phyloP scores from a whole-genome alignment of 1,284 basidiomycete species.

The Naganishia sp. region DNA sequence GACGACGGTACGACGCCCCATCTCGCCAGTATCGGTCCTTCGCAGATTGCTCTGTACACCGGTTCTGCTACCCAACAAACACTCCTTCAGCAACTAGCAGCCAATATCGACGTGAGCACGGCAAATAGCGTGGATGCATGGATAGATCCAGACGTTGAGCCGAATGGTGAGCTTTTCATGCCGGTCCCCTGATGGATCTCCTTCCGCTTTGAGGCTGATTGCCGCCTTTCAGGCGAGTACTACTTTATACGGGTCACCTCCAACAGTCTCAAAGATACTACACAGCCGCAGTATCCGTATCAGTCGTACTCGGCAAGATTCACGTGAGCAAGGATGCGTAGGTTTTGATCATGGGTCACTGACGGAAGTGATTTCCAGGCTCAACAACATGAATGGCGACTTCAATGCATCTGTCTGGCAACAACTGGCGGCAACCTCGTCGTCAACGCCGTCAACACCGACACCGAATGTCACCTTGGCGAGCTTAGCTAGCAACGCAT shows the following conservation, averaged over 20 bases:
- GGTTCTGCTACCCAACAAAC: conserved; percentile 57
- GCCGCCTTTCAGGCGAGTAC: conserved; percentile 38
- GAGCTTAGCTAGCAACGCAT: neutral
- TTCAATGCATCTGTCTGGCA: conserved; percentile 47
- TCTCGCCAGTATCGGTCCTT: conserved; percentile 63
- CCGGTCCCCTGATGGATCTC: neutral
- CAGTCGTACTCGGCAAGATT: conserved; percentile 82
- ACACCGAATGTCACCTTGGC: neutral
- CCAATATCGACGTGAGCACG: conserved; percentile 64
- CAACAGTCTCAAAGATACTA: conserved; percentile 57
- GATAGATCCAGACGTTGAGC: conserved; percentile 64
- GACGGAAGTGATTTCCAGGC: conserved; percentile 28
- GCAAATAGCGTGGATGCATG: conserved; percentile 61
- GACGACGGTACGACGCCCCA: conserved; percentile 63
- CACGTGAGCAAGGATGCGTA: conserved; percentile 39
- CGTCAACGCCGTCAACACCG: conserved; percentile 5
- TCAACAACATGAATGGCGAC: conserved; percentile 49
- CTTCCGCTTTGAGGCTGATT: neutral
- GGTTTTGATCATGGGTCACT: neutral
- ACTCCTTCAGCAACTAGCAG: conserved; percentile 64
- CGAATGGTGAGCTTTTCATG: conserved; percentile 51
- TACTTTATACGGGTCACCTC: conserved; percentile 66
- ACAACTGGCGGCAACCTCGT: conserved; percentile 37
- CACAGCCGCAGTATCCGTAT: conserved; percentile 60
- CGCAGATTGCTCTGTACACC: conserved; percentile 68